Evolutionary conservation across 495 filamentous ascomycete genomes (phyloP).

Genomic region (Haplographium delicatum): DNA sequence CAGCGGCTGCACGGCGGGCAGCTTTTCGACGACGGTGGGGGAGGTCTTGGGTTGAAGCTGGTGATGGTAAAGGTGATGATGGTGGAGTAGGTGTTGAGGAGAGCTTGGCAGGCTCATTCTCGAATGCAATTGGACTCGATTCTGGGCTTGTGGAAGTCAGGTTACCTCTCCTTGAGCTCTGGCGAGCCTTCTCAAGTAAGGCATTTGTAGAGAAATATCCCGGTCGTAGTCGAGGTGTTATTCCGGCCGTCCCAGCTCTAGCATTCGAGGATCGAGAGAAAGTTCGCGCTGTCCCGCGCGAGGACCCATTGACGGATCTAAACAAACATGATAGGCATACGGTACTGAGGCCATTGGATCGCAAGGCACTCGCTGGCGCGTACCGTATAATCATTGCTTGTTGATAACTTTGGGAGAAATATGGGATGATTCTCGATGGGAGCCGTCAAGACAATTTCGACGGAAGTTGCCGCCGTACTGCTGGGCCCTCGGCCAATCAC

Average conservation of each 20-base stretch:
- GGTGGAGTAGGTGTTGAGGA: neutral
- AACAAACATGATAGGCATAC: conserved; percentile 21
- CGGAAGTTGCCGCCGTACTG: neutral
- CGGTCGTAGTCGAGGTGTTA: conserved; percentile 12
- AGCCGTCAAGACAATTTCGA: conserved; percentile 1
- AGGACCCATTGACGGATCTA: neutral
- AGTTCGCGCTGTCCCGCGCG: conserved; percentile 9
- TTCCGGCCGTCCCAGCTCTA: conserved; percentile 7
- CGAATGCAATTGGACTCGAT: conserved; percentile 7
- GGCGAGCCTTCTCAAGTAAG: conserved; percentile 16
- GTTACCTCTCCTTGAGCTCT: conserved; percentile 13
- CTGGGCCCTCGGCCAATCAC: neutral
- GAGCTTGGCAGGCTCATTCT: conserved; percentile 16
- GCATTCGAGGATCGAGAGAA: conserved; percentile 17
- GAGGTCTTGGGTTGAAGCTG: conserved; percentile 13
- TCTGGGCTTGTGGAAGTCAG: conserved; percentile 12
- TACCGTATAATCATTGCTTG: conserved; percentile 28
- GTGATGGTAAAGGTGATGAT: conserved; percentile 4
- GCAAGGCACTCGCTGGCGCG: conserved; percentile 14
- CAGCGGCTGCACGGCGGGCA: conserved; percentile 11
- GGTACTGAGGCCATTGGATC: conserved; percentile 20
- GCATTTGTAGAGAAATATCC: conserved; percentile 25
- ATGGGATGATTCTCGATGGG: conserved; percentile 8
- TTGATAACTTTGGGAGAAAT: neutral
- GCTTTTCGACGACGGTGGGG: conserved; percentile 25